Evolutionary conservation across 2,329 filamentous ascomycete genomes (phyloP).

Genomic region (Coccinonectria pachysandricola): DNA sequence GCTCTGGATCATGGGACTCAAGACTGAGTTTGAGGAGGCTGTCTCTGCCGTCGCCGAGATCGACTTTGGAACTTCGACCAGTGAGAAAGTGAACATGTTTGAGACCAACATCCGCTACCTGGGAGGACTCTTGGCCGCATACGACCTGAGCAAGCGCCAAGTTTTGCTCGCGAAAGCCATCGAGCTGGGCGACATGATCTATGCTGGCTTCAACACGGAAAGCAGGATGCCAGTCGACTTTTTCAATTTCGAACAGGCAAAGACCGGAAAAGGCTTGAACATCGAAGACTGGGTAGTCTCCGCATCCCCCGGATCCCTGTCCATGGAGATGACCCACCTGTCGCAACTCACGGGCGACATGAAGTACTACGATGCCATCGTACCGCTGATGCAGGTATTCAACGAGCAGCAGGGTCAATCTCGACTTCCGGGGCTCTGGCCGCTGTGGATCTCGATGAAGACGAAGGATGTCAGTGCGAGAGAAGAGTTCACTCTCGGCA

Average conservation of each 20-base stretch:
- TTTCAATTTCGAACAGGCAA: constrained; percentile 16
- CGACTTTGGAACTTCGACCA: constrained; percentile 37
- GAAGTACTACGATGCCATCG: constrained; percentile 66
- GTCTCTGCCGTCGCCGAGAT: constrained; percentile 36
- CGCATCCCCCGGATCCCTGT: constrained; percentile 48
- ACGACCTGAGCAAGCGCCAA: constrained; percentile 36
- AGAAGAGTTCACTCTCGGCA: neutral
- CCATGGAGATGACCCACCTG: constrained; percentile 61
- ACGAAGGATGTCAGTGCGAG: constrained; percentile 44
- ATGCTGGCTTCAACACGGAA: constrained; percentile 41
- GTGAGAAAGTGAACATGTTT: constrained; percentile 36
- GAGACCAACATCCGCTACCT: constrained; percentile 47
- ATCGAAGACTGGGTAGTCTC: constrained; percentile 34
- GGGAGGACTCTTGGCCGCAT: constrained; percentile 40
- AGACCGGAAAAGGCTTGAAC: constrained; percentile 25
- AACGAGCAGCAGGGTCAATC: constrained; percentile 57
- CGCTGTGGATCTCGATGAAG: constrained; percentile 27
- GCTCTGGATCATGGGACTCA: constrained; percentile 50
- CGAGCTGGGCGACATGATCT: constrained; percentile 42
- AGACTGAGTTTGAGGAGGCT: constrained; percentile 45
- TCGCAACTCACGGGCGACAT: constrained; percentile 58
- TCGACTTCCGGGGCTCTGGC: constrained; percentile 64
- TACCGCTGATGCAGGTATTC: constrained; percentile 57
- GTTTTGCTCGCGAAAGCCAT: constrained; percentile 36
- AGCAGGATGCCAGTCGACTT: constrained; percentile 34